Percentiles rank a stretch among this genome's conserved stretches.
Evolutionary conservation across 2,329 filamentous ascomycete species (phyloP).

Genomic region (Penicillium polonicum): DNA sequence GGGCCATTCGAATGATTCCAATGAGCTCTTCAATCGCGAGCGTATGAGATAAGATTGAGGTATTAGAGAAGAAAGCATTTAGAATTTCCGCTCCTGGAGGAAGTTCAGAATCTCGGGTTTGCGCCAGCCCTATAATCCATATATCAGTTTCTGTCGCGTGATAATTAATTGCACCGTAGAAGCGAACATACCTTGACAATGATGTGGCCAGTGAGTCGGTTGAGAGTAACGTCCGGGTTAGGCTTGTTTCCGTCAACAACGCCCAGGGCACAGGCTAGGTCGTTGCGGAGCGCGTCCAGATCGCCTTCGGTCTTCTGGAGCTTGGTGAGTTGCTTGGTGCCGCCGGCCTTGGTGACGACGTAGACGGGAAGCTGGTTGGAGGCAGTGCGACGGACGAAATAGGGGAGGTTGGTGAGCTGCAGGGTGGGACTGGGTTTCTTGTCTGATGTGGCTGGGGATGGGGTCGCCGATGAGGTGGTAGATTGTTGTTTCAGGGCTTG

Average conservation of each 20-base stretch:
- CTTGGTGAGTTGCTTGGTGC: conserved; percentile 70
- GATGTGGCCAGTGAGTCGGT: conserved; percentile 68
- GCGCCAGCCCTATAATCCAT: conserved; percentile 47
- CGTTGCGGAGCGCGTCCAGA: conserved; percentile 59
- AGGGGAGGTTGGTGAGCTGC: conserved; percentile 55
- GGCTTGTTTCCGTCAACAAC: conserved; percentile 50
- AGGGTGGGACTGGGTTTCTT: conserved; percentile 21
- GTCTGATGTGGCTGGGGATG: conserved; percentile 15
- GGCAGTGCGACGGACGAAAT: conserved; percentile 69
- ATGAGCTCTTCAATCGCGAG: conserved; percentile 5
- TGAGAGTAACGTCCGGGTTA: conserved; percentile 49
- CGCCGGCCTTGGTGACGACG: conserved; percentile 68
- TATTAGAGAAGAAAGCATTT: conserved; percentile 15
- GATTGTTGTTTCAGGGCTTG: conserved; percentile 34
- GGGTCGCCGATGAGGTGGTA: conserved; percentile 33
- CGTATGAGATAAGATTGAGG: not conserved
- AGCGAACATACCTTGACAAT: conserved; percentile 62
- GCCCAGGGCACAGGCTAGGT: conserved; percentile 60
- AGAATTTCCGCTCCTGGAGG: conserved; percentile 48
- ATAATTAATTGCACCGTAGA: not conserved
- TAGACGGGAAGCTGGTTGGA: conserved; percentile 77
- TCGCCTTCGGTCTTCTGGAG: conserved; percentile 81
- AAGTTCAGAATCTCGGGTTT: conserved; percentile 51
- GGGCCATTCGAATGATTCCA: not conserved
- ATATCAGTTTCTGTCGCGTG: conserved; percentile 12